These are phyloP conservation scores for Centella asiatica DNA, from an alignment of 129 eudicot species.

Conservation along the genomic window DNA sequence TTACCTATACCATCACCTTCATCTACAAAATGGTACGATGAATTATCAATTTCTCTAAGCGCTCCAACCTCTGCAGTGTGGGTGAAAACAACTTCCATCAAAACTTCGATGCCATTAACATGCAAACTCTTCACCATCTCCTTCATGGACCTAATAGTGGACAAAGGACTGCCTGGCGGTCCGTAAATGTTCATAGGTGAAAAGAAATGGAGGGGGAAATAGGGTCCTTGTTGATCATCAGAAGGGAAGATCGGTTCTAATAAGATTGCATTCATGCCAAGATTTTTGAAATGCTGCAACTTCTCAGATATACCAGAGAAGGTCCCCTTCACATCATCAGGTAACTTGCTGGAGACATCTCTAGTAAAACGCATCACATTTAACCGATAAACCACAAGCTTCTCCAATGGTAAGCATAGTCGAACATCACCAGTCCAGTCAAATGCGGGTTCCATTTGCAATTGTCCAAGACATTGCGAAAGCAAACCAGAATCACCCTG, in stretches of 20 bases:
- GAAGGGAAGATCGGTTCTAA: constrained; percentile 71
- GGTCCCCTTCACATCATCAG: constrained; percentile 46
- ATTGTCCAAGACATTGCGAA: constrained; percentile 38
- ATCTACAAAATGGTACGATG: constrained; percentile 36
- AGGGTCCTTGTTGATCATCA: constrained; percentile 63
- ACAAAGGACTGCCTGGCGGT: constrained; percentile 31
- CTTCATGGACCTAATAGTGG: constrained; percentile 51
- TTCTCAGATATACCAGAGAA: constrained; percentile 68
- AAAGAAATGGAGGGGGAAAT: constrained; percentile 73
- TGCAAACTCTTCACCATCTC: constrained; percentile 89
- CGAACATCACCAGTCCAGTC: constrained; percentile 76
- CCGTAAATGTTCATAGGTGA: constrained; percentile 51
- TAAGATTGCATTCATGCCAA: constrained; percentile 76
- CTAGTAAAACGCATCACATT: constrained; percentile 62
- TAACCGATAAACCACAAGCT: constrained; percentile 72
- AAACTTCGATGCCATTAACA: constrained; percentile 66
- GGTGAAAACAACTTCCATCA: constrained; percentile 81
- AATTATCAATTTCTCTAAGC: constrained; percentile 44
- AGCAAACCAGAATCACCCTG: not conserved
- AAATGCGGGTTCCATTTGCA: constrained; percentile 49
- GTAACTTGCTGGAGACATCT: constrained; percentile 63
- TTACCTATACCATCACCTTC: constrained; percentile 13
- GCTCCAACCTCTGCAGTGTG: constrained; percentile 48
- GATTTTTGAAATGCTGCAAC: constrained; percentile 56
- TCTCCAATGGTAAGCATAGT: constrained; percentile 62